Evolutionary conservation across 257 asterid genomes (phyloP), one percentile per base, ranked within the genome.

Genomic region (Lycium barbarum): DNA sequence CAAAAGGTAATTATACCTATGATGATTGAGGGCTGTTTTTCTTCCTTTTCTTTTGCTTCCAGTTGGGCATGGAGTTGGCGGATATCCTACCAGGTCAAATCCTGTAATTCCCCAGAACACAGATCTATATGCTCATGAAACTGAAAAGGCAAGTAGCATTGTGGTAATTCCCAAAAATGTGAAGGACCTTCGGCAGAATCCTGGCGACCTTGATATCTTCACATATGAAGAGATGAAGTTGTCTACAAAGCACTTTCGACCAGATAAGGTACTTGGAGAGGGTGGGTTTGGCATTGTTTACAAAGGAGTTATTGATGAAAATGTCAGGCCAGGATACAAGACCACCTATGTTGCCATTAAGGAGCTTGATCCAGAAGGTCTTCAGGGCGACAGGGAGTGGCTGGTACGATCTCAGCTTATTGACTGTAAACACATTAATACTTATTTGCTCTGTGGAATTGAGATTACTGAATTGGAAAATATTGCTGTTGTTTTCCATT

Each of bases 351-450:
- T 96, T 87, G 99, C 99, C 72, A 91, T 96, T 82, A 96, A 96
- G 87, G 98, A 90, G 92, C 98, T 95, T 82, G 98, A 96, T 85
- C 98, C 93, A 17, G 98, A 95, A 93, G 93, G 99, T 62, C 87
- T 89, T 58, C 99, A 95, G 88, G 99, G 99, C 22, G 98, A 96
- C 87, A 88, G 97, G 81, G 99, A 96, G 92, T 96, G 99, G 99
- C 99, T 95, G 97, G 98, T 94, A 91, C 6, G 78, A 8, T 38
- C 54, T 83, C 65, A 53, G 7, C 15, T 76, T 76, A 51, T 76
- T 76, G 63, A 14, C 63, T 76, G 53, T 51, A 53, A 76, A 26
- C 82, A 76, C 49, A 7, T 26, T 51, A 7, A 51, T 76, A 8
- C 45, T 76, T 49, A 20, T 12, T 74, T 74, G 62, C 81, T 49